Percentiles rank a stretch among this genome's conserved stretches.
phyloP scores from a whole-genome alignment of 2,329 filamentous ascomycete genomes.

The Monosporascus cannonballus region DNA sequence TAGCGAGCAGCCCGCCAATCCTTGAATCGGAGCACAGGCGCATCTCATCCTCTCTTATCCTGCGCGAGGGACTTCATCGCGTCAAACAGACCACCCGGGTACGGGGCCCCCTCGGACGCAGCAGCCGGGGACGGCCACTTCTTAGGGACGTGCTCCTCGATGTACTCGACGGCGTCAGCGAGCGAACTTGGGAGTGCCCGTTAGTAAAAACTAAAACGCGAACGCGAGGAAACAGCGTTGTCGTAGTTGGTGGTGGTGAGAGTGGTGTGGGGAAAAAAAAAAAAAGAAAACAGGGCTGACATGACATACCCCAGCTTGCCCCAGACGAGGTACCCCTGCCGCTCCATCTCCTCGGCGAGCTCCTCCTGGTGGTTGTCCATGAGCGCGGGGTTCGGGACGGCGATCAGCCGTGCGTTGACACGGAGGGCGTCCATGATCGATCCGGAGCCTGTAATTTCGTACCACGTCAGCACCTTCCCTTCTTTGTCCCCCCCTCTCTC shows the following conservation, averaged over 20 bases:
- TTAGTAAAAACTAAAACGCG: neutral
- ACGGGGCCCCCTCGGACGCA: conserved; percentile 8
- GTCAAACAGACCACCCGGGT: conserved; percentile 22
- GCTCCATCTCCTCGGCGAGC: conserved; percentile 69
- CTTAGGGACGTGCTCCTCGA: conserved; percentile 7
- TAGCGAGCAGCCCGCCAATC: too few relatives aligned
- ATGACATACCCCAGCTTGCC: conserved; percentile 56
- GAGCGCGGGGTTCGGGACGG: conserved; percentile 78
- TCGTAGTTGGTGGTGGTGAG: too few relatives aligned
- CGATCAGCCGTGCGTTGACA: conserved; percentile 69
- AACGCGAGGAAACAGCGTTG: too few relatives aligned
- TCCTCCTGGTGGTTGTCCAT: conserved; percentile 90
- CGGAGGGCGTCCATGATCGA: conserved; percentile 80
- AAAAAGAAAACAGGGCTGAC: neutral
- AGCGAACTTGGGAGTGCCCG: conserved; percentile 11
- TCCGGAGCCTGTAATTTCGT: conserved; percentile 62
- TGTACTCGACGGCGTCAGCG: conserved; percentile 14
- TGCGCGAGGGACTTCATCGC: conserved; percentile 8
- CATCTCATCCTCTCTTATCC: too few relatives aligned
- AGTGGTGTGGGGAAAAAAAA: too few relatives aligned
- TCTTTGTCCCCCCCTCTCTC: neutral
- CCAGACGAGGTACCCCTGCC: conserved; percentile 70
- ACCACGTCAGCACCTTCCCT: neutral
- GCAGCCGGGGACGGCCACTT: conserved; percentile 20
- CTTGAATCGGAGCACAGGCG: too few relatives aligned